phyloP scores from a whole-genome alignment of 495 filamentous ascomycete species.

The Podospora anserina region DNA sequence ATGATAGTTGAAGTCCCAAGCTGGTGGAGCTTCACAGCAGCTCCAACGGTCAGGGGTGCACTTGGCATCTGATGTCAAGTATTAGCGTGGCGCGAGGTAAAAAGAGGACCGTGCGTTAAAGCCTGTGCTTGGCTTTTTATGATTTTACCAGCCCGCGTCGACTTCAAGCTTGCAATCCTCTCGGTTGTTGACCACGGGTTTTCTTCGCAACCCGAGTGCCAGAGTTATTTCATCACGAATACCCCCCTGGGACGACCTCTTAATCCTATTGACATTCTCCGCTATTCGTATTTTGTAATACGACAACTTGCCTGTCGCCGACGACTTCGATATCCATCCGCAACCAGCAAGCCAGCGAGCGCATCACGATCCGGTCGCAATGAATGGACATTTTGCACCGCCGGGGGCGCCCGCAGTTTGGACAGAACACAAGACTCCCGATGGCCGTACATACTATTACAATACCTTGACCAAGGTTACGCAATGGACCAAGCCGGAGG shows the following conservation, averaged over 20 bases:
- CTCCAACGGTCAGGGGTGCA: not conserved
- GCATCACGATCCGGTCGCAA: constrained; percentile 31
- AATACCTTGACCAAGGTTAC: constrained; percentile 82
- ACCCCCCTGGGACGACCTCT: not conserved
- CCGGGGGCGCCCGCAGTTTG: constrained; percentile 56
- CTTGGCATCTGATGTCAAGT: not conserved
- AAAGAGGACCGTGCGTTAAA: not conserved
- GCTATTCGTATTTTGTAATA: not conserved
- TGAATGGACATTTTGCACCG: constrained; percentile 58
- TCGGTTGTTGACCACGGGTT: not conserved
- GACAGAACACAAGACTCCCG: constrained; percentile 79
- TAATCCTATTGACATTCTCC: not conserved
- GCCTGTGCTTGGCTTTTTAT: constrained; percentile 2
- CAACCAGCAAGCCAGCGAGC: not conserved
- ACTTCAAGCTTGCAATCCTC: not conserved
- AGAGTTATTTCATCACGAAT: not conserved
- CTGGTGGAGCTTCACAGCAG: constrained; percentile 1
- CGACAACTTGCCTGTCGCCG: not conserved
- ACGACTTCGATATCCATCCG: not conserved
- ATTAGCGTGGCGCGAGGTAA: not conserved
- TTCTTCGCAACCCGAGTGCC: not conserved
- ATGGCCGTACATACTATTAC: constrained; percentile 92
- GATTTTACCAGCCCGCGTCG: constrained; percentile 14
- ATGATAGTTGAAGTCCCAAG: not conserved
- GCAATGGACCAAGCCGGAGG: constrained; percentile 90